phyloP scores from a whole-genome alignment of 2,329 filamentous ascomycete genomes.

The Calonectria honghensis region DNA sequence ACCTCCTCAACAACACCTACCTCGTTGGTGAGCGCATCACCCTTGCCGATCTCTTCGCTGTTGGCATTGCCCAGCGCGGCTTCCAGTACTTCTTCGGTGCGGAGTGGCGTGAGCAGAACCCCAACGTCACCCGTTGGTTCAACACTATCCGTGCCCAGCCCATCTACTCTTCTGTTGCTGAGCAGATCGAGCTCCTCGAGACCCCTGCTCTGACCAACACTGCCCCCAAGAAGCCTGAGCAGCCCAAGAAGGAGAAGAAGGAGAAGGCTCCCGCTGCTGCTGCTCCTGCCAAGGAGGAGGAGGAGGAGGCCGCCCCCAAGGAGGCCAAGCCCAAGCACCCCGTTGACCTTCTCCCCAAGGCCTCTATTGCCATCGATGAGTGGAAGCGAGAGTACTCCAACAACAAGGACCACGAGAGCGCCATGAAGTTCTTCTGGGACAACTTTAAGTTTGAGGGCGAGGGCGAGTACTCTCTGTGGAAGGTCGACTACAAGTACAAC shows the following conservation, averaged over 20 bases:
- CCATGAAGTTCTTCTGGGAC: conserved; percentile 99
- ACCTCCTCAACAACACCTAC: conserved; percentile 95
- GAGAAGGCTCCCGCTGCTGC: conserved; percentile 49
- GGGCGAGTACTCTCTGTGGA: conserved; percentile 91
- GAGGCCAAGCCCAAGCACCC: conserved; percentile 98
- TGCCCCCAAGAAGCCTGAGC: conserved; percentile 86
- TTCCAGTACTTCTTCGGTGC: conserved; percentile 97
- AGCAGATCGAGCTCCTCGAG: conserved; percentile 86
- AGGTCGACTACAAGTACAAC: conserved; percentile 98
- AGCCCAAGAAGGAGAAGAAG: conserved; percentile 80
- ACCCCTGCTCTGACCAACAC: conserved; percentile 83
- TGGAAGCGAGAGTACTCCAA: conserved; percentile 99
- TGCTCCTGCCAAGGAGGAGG: conserved; percentile 48
- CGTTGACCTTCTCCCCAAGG: conserved; percentile 86
- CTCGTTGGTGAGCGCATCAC: conserved; percentile 98
- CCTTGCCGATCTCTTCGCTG: conserved; percentile 93
- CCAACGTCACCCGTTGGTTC: conserved; percentile 94
- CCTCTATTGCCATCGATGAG: conserved; percentile 91
- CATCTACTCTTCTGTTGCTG: conserved; percentile 88
- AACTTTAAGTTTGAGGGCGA: conserved; percentile 87
- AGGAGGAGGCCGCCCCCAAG: conserved; percentile 81
- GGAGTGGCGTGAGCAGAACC: conserved; percentile 87
- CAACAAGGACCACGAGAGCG: conserved; percentile 84
- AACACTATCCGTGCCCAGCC: conserved; percentile 94
- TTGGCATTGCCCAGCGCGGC: conserved; percentile 86